Percentiles rank a stretch among this genome's conserved stretches.
Conservation (phyloP, 345 rosid species). For the Rhodomyrtus tomentosa region DNA sequence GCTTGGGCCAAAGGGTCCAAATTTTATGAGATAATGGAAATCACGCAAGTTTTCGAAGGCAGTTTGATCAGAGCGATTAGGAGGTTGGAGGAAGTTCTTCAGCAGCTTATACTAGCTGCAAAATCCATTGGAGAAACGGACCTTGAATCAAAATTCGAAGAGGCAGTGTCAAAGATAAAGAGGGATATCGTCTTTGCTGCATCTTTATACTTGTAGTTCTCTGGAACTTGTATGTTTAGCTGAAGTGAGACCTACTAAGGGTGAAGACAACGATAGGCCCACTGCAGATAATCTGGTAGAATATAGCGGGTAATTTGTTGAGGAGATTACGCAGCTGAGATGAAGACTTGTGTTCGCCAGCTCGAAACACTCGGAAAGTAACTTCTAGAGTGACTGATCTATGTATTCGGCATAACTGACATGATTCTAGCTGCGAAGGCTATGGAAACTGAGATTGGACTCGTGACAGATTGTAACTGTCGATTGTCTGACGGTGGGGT, state of each 20-base stretch:
- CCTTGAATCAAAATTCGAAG: slow-evolving; percentile 74
- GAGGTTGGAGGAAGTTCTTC: slow-evolving; percentile 94
- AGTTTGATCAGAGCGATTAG: slow-evolving; percentile 95
- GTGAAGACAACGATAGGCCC: background rate
- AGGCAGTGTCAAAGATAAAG: slow-evolving; percentile 80
- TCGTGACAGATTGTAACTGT: background rate
- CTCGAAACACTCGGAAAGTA: background rate
- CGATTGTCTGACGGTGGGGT: background rate
- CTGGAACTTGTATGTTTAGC: background rate
- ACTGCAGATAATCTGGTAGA: background rate
- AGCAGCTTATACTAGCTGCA: slow-evolving; percentile 86
- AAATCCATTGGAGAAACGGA: slow-evolving; percentile 85
- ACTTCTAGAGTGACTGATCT: background rate
- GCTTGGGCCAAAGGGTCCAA: slow-evolving; percentile 99
- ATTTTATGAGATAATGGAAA: slow-evolving; percentile 91
- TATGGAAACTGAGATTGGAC: background rate
- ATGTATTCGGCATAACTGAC: background rate
- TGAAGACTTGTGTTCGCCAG: background rate
- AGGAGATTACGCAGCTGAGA: background rate
- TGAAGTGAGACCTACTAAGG: background rate
- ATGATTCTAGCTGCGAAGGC: background rate
- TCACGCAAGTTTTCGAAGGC: slow-evolving; percentile 90
- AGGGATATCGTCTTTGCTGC: slow-evolving; percentile 98
- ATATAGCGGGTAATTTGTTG: background rate
- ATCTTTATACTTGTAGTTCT: slow-evolving; percentile 61